Base-by-base conservation (phyloP, 805 yeast genomes). In the Lipomyces orientalis region DNA sequence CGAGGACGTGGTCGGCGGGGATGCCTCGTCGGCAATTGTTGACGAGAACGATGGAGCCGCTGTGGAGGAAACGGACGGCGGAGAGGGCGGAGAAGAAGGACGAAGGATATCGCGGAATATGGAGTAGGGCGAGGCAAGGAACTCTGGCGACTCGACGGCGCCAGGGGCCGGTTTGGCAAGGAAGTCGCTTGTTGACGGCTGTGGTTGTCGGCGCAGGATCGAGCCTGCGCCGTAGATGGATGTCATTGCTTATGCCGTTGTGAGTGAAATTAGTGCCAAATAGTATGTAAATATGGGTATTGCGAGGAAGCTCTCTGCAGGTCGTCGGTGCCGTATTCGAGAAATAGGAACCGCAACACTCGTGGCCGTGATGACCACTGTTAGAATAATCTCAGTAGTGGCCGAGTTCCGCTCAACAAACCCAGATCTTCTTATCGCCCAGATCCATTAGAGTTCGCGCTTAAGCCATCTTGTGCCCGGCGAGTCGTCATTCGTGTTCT, bases 101-200 rank as follows among this genome's bases (percentile, higher is more conserved):
- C 54, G 55, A 34, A 22, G 54, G 37, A 66, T 59, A 37, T 68
- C 71, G 8, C 55, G 63, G 52, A 68, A 68, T n/a, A 68, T 68
- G 14, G 71, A 68, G 54, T 68, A 68, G 4, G 71, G 71, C 25
- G 71, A 68, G 37, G 46, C 61, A 55, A 62, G 54, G 34, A 65
- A 68, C 31, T 58, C 70, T 6, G 67, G 43, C 25, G 65, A 59
- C 37, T 59, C 39, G 35, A 52, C 55, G 10, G 55, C 34, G 34
- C 22, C 55, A 10, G 55, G 55, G 34, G 22, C 29, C 12, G 14
- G 31, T 19, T 52, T 52, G 19, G 55, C 55, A 9, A 22, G 33
- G 8, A 16, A 52, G 9, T 43, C 49, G n/a, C 33, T 25, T 16
- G 14, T 4, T 31, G 35, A 31, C 55, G 33, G 34, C 29, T 25